These are phyloP conservation scores for Zygosaccharomyces pseudobailii DNA, from an alignment of 1,139 yeast genomes.

Conservation along the genomic window DNA sequence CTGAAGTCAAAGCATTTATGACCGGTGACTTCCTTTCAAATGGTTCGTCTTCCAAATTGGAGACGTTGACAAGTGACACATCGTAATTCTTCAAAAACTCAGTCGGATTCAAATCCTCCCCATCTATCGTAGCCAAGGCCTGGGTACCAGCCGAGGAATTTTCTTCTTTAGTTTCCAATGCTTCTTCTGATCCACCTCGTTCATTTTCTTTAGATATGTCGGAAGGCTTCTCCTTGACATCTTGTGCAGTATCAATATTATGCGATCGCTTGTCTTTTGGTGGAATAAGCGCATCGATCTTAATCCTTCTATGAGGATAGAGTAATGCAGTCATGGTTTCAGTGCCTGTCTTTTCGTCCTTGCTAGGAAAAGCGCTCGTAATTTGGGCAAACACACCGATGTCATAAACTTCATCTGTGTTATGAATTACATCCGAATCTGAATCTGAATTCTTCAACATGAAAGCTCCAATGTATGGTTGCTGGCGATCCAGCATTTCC, in stretches of 20 bases:
- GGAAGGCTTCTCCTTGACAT: slow-evolving; percentile 17
- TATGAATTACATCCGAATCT: slow-evolving; percentile 68
- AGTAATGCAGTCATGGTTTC: slow-evolving; percentile 57
- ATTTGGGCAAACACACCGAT: slow-evolving; percentile 85
- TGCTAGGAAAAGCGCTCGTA: slow-evolving; percentile 56
- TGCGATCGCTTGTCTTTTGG: slow-evolving; percentile 35
- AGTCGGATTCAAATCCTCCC: slow-evolving; percentile 42
- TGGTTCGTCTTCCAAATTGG: slow-evolving; percentile 67
- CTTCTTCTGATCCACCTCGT: slow-evolving; percentile 21
- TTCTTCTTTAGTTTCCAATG: slow-evolving; percentile 14
- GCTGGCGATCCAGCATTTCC: slow-evolving; percentile 65
- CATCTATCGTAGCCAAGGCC: slow-evolving; percentile 26
- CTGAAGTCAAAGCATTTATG: slow-evolving; percentile 67
- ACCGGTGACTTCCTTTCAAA: slow-evolving; percentile 73
- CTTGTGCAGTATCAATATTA: slow-evolving; percentile 6
- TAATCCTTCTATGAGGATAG: slow-evolving; percentile 78
- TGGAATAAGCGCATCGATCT: slow-evolving; percentile 62
- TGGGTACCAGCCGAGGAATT: slow-evolving; percentile 2
- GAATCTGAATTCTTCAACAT: slow-evolving; percentile 66
- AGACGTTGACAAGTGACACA: slow-evolving; percentile 67
- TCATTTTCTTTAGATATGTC: slow-evolving; percentile 34
- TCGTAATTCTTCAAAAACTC: slow-evolving; percentile 60
- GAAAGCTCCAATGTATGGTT: slow-evolving; percentile 84
- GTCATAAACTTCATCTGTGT: slow-evolving; percentile 61
- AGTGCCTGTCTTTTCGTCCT: slow-evolving; percentile 55